A percentile compares a stretch with the other conserved stretches of the same genome.
Conservation (phyloP, 768 basidiomycete species). For the Hygrocybe punicea region DNA sequence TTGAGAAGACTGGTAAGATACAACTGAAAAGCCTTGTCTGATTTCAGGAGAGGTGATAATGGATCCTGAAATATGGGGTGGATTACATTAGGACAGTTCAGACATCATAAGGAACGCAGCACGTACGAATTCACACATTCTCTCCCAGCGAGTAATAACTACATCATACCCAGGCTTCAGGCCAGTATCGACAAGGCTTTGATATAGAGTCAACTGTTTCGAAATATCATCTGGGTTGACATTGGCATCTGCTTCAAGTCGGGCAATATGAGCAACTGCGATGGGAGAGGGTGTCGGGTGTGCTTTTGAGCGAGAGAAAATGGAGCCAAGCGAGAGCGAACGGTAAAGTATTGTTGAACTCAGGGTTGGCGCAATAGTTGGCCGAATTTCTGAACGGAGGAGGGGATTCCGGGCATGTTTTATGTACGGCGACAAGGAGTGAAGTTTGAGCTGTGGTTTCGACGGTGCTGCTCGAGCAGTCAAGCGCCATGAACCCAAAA, state of each 20-base stretch:
- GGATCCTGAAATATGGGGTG: constrained; percentile 48
- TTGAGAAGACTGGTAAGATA: constrained; percentile 69
- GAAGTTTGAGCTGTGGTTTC: constrained; percentile 6
- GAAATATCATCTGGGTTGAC: constrained; percentile 63
- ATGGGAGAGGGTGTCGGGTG: constrained; percentile 54
- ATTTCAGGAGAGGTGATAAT: constrained; percentile 63
- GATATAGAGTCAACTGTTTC: constrained; percentile 68
- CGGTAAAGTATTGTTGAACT: constrained; percentile 21
- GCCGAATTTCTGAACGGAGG: constrained; percentile 10
- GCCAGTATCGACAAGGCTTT: constrained; percentile 62
- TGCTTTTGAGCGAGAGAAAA: constrained; percentile 48
- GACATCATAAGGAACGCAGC: neutral
- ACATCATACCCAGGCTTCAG: constrained; percentile 67
- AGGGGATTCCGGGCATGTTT: constrained; percentile 15
- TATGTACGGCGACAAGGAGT: constrained; percentile 15
- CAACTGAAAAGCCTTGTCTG: constrained; percentile 69
- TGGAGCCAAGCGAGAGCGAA: constrained; percentile 41
- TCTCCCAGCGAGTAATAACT: constrained; percentile 77
- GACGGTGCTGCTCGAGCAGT: constrained; percentile 1
- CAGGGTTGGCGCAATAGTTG: constrained; percentile 11
- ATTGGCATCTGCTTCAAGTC: constrained; percentile 75
- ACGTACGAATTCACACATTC: constrained; percentile 79
- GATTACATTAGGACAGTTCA: neutral
- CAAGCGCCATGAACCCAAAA: constrained; percentile 38
- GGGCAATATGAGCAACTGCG: constrained; percentile 66